Evolutionary conservation across 495 filamentous ascomycete species (phyloP), one percentile per base, ranked within the genome.

Genomic region (Annulohypoxylon maeteangense): DNA sequence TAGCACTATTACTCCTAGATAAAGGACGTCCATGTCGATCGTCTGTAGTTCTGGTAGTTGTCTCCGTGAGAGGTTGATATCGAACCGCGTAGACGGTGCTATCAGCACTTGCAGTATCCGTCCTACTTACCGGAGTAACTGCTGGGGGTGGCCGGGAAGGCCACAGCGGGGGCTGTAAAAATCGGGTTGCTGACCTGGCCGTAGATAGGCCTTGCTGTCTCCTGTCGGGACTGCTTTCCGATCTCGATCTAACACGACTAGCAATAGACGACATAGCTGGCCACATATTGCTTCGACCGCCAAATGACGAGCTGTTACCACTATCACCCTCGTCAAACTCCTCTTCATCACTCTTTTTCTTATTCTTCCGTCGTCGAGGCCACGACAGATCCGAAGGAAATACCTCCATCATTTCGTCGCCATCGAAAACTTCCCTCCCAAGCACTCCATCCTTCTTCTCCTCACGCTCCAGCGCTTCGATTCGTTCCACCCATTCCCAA

Each of bases 401-500:
- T 22, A 90, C 83, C 22, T 96, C 93, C 36, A 96, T 81, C 93
- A 96, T 97, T 78, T 99, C 95, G 71, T 99, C 95, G 12, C 95
- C 96, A 74, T 98, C 95, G 70, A 98, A 98, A 0, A 98, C 88
- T 76, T 99, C 95, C 66, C 95, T 84, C 18, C 95, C 95, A 3
- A 99, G 84, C 23, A 99, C 95, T 7, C 95, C 96, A 67, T 97
- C 95, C 78, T 97, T 97, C 74, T 92, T 92, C 73, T 99, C 95
- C 75, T 99, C 95, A 57, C 95, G 87, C 79, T 99, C 95, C 53
- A 99, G 81, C 0, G 93, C 93, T 78, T 99, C 95, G 58, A 99
- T 99, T n/a, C 96, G 87, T 78, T 99, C 95, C 16, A 99, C 95
- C 95, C 95, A 99, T 79, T 99, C 95, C 95, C 95, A 99, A 1